phyloP scores from a whole-genome alignment of 257 asterid genomes.

The Agastache rugosa region DNA sequence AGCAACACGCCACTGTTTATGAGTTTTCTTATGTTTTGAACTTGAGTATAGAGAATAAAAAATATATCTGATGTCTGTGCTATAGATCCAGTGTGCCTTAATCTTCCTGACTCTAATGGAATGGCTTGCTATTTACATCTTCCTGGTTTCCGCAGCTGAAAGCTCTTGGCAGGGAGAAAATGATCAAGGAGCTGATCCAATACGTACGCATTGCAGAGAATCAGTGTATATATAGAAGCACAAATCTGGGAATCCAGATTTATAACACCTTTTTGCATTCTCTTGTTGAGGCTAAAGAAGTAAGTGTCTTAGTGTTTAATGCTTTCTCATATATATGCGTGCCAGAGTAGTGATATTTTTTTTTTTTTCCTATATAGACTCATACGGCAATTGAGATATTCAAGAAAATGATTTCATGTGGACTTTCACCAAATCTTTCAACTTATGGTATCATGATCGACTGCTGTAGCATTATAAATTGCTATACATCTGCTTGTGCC shows the following conservation, averaged over 20 bases:
- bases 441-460: constrained; percentile 74
- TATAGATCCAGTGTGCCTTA: constrained; percentile 7
- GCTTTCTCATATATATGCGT: constrained; percentile 30
- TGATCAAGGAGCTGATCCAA: constrained; percentile 62
- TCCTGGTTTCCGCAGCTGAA: constrained; percentile 61
- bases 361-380: constrained; percentile 47
- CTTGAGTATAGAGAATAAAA: constrained; percentile 4
- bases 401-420: constrained; percentile 64
- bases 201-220: constrained; percentile 63
- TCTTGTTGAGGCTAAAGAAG: constrained; percentile 81
- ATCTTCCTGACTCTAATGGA: constrained; percentile 4
- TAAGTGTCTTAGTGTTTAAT: constrained; percentile 43
- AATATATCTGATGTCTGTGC: constrained; percentile 20
- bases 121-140: constrained; percentile 33
- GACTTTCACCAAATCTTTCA: constrained; percentile 57
- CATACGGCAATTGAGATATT: constrained; percentile 62
- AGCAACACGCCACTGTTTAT: constrained; percentile 8
- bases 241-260: constrained; percentile 46
- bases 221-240: constrained; percentile 41
- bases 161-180: constrained; percentile 85
- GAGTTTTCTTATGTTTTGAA: constrained; percentile 5
- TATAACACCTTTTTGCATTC: constrained; percentile 74
- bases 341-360: constrained; percentile 21
- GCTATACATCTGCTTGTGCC: constrained; percentile 73
- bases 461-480: constrained; percentile 60